phyloP scores from a whole-genome alignment of 192 early-diverging fungal species.

The Backusella tuberculispora region DNA sequence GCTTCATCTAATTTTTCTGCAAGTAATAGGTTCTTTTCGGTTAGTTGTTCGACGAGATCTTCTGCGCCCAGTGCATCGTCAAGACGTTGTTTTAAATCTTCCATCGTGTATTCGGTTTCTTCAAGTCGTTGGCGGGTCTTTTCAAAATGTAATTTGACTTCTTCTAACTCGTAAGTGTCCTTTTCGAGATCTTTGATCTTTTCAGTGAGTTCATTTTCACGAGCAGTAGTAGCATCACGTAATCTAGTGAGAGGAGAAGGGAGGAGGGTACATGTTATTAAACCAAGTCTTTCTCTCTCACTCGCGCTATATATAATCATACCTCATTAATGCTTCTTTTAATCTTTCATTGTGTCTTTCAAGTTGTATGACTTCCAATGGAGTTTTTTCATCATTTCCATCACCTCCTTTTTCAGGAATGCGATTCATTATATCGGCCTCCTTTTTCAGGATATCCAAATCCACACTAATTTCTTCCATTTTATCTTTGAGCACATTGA shows the following conservation, averaged over 20 bases:
- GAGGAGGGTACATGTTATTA: not conserved
- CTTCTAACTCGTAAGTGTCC: constrained; percentile 61
- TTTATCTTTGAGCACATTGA: constrained; percentile 72
- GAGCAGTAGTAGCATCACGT: constrained; percentile 75
- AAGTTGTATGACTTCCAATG: constrained; percentile 66
- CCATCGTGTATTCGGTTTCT: constrained; percentile 70
- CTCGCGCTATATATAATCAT: constrained; percentile 4
- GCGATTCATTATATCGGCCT: constrained; percentile 36
- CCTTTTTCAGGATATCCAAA: constrained; percentile 67
- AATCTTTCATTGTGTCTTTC: constrained; percentile 85
- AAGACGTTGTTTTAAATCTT: constrained; percentile 81
- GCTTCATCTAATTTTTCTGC: constrained; percentile 81
- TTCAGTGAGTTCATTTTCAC: constrained; percentile 66
- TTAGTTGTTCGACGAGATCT: constrained; percentile 82
- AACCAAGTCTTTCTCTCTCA: not conserved
- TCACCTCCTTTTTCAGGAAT: constrained; percentile 41
- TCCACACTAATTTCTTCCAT: constrained; percentile 75
- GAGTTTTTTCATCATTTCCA: constrained; percentile 32
- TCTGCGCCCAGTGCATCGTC: constrained; percentile 83
- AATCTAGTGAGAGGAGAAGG: constrained; percentile 44
- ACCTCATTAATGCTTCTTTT: constrained; percentile 83
- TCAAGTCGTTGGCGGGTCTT: constrained; percentile 58
- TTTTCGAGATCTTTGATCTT: constrained; percentile 72
- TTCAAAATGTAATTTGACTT: constrained; percentile 63
- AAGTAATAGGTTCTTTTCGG: constrained; percentile 82